Conservation (phyloP, 208 protist genomes). For the Naegleria fowleri region DNA sequence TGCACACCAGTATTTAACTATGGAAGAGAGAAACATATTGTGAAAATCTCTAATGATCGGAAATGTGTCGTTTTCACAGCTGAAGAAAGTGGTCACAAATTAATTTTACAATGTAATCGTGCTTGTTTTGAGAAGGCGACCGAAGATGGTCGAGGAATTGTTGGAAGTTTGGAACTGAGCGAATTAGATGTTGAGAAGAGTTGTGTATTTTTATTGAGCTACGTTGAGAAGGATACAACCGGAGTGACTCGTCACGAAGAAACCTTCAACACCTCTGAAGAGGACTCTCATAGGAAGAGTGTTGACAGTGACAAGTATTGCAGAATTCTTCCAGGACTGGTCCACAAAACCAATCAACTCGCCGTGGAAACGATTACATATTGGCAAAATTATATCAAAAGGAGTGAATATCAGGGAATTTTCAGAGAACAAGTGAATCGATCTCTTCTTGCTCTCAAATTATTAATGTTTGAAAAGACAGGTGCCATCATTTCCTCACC, state of each 20-base stretch:
- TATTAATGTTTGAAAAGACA: not conserved
- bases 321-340: not conserved
- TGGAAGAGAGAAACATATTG: not conserved
- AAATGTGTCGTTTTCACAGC: not conserved
- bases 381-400: not conserved
- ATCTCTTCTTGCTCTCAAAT: not conserved
- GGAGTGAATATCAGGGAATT: not conserved
- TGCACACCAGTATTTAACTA: not conserved
- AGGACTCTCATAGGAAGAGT: not conserved
- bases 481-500: conserved; percentile 1
- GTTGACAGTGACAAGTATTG: not conserved
- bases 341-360: not conserved
- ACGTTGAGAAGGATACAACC: not conserved
- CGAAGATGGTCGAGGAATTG: not conserved
- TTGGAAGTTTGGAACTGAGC: not conserved
- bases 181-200: not conserved
- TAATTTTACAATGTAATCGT: not conserved
- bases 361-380: not conserved
- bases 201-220: not conserved
- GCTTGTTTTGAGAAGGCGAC: not conserved
- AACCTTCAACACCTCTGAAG: no score
- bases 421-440: not conserved
- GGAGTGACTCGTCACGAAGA: no score
- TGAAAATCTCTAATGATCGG: not conserved
- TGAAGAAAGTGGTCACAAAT: not conserved